Base-by-base conservation (phyloP, 1,284 basidiomycete genomes). In the Cutaneotrichosporon cavernicola region DNA sequence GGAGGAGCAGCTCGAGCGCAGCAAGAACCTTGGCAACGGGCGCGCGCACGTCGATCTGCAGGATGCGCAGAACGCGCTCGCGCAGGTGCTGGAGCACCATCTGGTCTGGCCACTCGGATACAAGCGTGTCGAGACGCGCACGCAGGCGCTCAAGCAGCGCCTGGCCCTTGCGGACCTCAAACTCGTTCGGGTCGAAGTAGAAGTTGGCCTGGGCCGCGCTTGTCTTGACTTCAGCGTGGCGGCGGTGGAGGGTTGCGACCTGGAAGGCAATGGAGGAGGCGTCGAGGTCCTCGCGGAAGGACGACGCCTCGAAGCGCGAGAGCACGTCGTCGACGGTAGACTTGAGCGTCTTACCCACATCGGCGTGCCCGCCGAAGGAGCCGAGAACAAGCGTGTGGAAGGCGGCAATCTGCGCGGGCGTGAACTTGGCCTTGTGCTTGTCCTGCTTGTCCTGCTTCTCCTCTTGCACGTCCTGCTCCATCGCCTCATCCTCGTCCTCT, bases 101-200 rank as follows among this genome's bases (percentile, higher is more conserved):
- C 77, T 99, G 97, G 69, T 99, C 97, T 0, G 97, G 96, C 93
- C 93, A 98, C 70, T 94, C 89, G 65, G 82, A 80, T 46, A 90
- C 85, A 26, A 98, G 83, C 1, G 59, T 63, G 21, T 82, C 72
- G 26, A 97, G 82, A 4, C 88, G 85, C 2, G 69, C 64, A 50
- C 83, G 81, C 38, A 96, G 81, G 0, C 82, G 74, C 13, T 78
- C 72, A 4, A 95, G 76, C 21, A 89, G 72, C 0, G 74, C 76
- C 9, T 85, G 80, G 0, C 85, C 89, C 74, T 86, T 90, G 66
- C 83, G 85, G 16, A 87, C 83, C 77, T 96, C 90, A 1, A 79
- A 81, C 34, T 90, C 81, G 73, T 94, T 92, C 11, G 86, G 69
- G 69, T 92, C 90, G 26, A 79, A 74, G 75, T 97, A 97, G 81